phyloP scores from a whole-genome alignment of 495 filamentous ascomycete genomes.

The Hypoxylon crocopeplum region DNA sequence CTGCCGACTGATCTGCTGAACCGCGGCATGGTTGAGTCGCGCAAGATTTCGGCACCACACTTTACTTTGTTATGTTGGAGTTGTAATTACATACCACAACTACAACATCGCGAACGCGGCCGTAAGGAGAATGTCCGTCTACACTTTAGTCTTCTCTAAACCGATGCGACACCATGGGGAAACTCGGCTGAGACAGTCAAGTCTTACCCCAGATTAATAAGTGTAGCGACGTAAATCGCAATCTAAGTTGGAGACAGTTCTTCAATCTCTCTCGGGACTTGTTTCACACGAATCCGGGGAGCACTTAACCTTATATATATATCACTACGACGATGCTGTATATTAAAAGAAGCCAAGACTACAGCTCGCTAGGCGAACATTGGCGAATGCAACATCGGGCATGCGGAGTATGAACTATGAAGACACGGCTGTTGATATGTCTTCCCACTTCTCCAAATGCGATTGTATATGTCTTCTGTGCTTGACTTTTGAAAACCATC shows the following conservation, averaged over 20 bases:
- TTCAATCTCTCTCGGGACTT: slow-evolving; percentile 23
- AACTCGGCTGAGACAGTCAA: slow-evolving; percentile 16
- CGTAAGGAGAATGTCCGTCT: neutral
- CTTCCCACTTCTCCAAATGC: neutral
- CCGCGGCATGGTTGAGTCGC: neutral
- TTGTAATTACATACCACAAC: neutral
- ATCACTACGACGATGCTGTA: slow-evolving; percentile 7
- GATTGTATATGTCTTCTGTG: neutral
- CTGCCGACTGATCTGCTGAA: neutral
- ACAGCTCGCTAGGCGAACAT: slow-evolving; percentile 3
- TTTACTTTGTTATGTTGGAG: slow-evolving; percentile 6
- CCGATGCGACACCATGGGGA: slow-evolving; percentile 12
- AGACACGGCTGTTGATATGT: neutral
- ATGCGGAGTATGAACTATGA: slow-evolving; percentile 17
- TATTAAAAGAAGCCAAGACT: slow-evolving; percentile 10
- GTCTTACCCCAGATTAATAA: slow-evolving; percentile 14
- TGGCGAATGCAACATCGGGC: slow-evolving; percentile 18
- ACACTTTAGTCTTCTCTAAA: neutral
- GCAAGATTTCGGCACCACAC: slow-evolving; percentile 2
- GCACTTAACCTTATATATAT: slow-evolving; percentile 14
- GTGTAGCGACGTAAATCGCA: slow-evolving; percentile 6
- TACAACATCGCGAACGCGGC: slow-evolving; percentile 8
- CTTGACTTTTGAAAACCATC: slow-evolving; percentile 4
- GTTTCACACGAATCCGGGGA: slow-evolving; percentile 18
- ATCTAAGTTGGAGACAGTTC: slow-evolving; percentile 24